These are phyloP conservation scores for Gorgonomyces haynaldii DNA, from an alignment of 192 early-diverging fungal genomes.

Conservation along the genomic window DNA sequence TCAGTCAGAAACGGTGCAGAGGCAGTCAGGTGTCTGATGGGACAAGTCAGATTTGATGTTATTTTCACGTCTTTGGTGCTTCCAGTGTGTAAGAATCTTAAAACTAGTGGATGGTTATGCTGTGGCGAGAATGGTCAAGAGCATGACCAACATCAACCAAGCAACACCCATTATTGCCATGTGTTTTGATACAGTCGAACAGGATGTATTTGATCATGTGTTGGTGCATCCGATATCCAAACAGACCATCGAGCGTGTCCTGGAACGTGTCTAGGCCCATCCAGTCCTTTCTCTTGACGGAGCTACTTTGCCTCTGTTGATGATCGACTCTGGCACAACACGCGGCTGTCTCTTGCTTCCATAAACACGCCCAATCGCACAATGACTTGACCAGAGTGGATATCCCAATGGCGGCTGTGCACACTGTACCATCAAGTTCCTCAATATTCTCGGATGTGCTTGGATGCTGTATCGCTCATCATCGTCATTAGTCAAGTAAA, in stretches of 20 bases:
- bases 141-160: constrained; percentile 76
- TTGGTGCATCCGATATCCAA: background rate
- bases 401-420: constrained; percentile 37
- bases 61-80: constrained; percentile 91
- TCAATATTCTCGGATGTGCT: constrained; percentile 28
- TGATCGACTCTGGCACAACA: too few species aligned
- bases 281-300: too few species aligned
- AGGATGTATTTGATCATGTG: background rate
- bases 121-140: constrained; percentile 90
- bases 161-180: constrained; percentile 67
- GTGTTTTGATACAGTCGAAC: background rate
- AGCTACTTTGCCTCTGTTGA: too few species aligned
- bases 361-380: too few species aligned
- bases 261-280: too few species aligned
- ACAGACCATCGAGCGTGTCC: too few species aligned
- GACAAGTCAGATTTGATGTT: constrained; percentile 76
- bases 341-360: too few species aligned
- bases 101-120: constrained; percentile 74
- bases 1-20: constrained; percentile 83
- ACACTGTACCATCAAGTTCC: constrained; percentile 30
- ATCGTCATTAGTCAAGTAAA: constrained; percentile 39
- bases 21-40: constrained; percentile 80
- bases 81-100: constrained; percentile 66
- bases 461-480: constrained; percentile 42
- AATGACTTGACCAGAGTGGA: constrained; percentile 26